Evolutionary conservation across 108 stramenopile genomes (phyloP), one percentile per base, ranked within the genome.

Genomic region (Mayamaea pseudoterrestris): DNA sequence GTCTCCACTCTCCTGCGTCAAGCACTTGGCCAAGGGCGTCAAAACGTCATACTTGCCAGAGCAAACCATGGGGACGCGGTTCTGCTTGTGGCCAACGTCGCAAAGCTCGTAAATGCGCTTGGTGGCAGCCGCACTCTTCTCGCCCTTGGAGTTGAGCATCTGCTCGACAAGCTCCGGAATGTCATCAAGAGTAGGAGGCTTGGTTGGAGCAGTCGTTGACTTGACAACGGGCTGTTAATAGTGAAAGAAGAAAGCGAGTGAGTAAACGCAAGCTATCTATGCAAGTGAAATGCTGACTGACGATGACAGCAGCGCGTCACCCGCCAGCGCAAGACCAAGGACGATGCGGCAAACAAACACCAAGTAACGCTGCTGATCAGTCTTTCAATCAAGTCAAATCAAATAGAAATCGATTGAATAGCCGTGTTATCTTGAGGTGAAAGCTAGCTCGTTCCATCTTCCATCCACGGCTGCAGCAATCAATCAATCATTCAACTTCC

Each of bases 61-160:
- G 90, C 90, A 92, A 1, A 92, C 81, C 84, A 87, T 84, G 16
- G 82, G 84, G 14, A 92, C 83, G 66, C 90, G 90, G 65, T 92
- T 92, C 65, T 87, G 82, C 62, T 92, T 92, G 76, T 92, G 90
- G 0, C 80, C 84, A 21, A 92, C 90, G 50, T 92, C 90, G 50
- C 84, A 87, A 4, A 92, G 76, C 53, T 92, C 85, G 65, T 92
- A 92, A 42, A 92, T 80, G 7, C 84, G 73, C 68, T 92, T 92
- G 40, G 84, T 86, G 37, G 90, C 90, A 25, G 83, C 83, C 27
- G 83, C 83, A 31, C 70, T 71, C 58, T 85, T 83, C 43, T 90
- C 88, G 9, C 88, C 83, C 63, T 85, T 75, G 41, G 84, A 76
- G 48, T 54, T 82, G 43, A 73, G 60, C 80, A 90, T 90, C 29